phyloP scores from a whole-genome alignment of 495 filamentous ascomycete genomes.

The Tuber brumale region DNA sequence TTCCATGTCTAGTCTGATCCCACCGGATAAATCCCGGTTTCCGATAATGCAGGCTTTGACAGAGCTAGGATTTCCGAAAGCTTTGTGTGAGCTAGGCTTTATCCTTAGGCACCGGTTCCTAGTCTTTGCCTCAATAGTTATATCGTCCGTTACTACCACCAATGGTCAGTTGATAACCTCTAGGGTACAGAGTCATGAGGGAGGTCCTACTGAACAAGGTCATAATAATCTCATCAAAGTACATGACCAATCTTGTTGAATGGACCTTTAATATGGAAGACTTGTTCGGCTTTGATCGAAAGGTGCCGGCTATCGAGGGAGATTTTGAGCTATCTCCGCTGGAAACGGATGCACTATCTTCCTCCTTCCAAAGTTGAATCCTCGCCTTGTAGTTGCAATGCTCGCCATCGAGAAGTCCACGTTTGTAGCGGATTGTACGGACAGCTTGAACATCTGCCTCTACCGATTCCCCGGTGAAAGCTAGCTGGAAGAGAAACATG shows the following conservation, averaged over 20 bases:
- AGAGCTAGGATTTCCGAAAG: slow-evolving; percentile 22
- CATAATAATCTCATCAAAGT: slow-evolving; percentile 28
- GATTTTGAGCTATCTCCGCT: not conserved
- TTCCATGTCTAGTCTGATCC: slow-evolving; percentile 36
- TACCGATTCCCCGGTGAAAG: slow-evolving; percentile 30
- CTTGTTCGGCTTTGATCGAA: slow-evolving; percentile 6
- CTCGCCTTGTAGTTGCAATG: slow-evolving; percentile 31
- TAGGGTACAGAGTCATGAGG: not conserved
- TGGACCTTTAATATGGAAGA: slow-evolving; percentile 10
- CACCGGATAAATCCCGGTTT: slow-evolving; percentile 24
- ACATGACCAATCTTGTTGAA: slow-evolving; percentile 34
- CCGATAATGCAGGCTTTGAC: slow-evolving; percentile 36
- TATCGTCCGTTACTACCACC: slow-evolving; percentile 33
- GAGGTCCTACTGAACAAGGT: slow-evolving; percentile 21
- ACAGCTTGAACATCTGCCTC: slow-evolving; percentile 35
- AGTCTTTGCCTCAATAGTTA: slow-evolving; percentile 22
- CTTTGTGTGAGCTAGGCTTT: slow-evolving; percentile 21
- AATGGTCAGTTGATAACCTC: not conserved
- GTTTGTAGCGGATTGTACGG: slow-evolving; percentile 33
- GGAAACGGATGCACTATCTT: not conserved
- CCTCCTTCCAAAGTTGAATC: slow-evolving; percentile 36
- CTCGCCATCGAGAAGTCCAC: slow-evolving; percentile 24
- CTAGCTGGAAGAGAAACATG: slow-evolving; percentile 38
- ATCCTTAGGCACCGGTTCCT: slow-evolving; percentile 14
- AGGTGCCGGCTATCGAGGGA: slow-evolving; percentile 7